Evolutionary conservation across 768 basidiomycete genomes (phyloP).

Genomic region (Auriscalpium orientale): DNA sequence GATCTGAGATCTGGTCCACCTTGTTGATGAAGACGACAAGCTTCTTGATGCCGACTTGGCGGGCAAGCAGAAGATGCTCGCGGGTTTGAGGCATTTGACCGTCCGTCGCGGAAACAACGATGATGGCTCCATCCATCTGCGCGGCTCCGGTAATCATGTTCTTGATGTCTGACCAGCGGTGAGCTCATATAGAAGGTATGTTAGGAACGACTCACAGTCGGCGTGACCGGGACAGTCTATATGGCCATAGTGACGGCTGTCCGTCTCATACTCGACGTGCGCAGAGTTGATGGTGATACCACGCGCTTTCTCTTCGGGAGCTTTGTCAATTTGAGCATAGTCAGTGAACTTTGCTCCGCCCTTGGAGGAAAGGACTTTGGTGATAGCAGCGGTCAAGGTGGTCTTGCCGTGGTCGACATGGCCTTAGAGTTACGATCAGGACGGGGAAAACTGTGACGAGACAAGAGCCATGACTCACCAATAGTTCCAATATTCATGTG

Average conservation of each 20-base stretch:
- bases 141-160: conserved; percentile 99
- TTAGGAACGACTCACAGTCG: conserved; percentile 57
- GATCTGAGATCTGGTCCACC: conserved; percentile 92
- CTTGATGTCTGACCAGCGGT: conserved; percentile 62
- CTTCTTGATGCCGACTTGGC: conserved; percentile 96
- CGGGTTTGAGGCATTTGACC: conserved; percentile 99
- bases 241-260: conserved; percentile 86
- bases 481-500: conserved; percentile 97
- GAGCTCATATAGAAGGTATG: conserved; percentile 5
- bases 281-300: conserved; percentile 99
- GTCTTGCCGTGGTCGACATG: conserved; percentile 99
- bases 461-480: conserved; percentile 36
- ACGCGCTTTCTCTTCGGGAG: conserved; percentile 98
- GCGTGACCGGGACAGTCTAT: conserved; percentile 97
- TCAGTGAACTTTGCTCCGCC: conserved; percentile 86
- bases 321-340: conserved; percentile 97
- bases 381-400: conserved; percentile 92
- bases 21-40: conserved; percentile 99
- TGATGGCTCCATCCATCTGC: conserved; percentile 94
- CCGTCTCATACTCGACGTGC: conserved; percentile 97
- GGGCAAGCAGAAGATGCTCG: conserved; percentile 94
- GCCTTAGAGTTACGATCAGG: conserved; percentile 33
- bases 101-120: conserved; percentile 96
- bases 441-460: neutral
- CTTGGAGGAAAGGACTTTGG: conserved; percentile 76